phyloP scores from a whole-genome alignment of 805 yeast species.

The Barnettozyma pratensis region DNA sequence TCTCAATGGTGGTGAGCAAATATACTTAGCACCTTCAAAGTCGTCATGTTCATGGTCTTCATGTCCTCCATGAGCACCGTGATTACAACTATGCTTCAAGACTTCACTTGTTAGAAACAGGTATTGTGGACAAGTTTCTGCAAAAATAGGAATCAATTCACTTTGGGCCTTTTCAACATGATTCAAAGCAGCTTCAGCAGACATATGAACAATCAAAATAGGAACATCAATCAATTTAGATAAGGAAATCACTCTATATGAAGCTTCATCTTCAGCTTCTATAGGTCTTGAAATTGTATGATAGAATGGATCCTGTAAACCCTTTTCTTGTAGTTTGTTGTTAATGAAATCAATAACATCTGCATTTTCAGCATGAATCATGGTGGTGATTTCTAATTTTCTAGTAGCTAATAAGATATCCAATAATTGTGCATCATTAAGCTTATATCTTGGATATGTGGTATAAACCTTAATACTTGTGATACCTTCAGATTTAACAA shows the following conservation, averaged over 20 bases:
- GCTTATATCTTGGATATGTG: conserved; percentile 39
- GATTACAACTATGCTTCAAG: conserved; percentile 24
- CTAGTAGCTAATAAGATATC: conserved; percentile 35
- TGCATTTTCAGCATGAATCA: conserved; percentile 49
- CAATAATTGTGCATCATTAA: conserved; percentile 36
- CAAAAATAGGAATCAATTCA: conserved; percentile 36
- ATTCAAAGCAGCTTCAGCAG: conserved; percentile 35
- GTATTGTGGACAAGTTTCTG: conserved; percentile 50
- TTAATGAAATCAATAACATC: conserved; percentile 39
- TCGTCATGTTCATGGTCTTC: conserved; percentile 20
- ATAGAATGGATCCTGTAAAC: conserved; percentile 36
- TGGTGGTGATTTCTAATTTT: conserved; percentile 38
- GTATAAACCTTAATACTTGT: conserved; percentile 32
- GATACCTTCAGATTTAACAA: conserved; percentile 24
- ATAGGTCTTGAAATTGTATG: conserved; percentile 42
- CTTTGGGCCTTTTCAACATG: conserved; percentile 40
- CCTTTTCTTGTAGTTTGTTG: conserved; percentile 34
- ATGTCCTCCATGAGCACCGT: background rate
- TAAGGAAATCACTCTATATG: conserved; percentile 40
- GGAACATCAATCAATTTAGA: conserved; percentile 41
- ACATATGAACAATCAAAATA: conserved; percentile 43
- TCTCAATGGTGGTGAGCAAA: conserved; percentile 47
- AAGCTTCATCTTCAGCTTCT: conserved; percentile 45
- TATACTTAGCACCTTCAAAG: conserved; percentile 44
- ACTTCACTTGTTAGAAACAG: conserved; percentile 37